Percentiles rank a stretch among this genome's conserved stretches.
These are phyloP conservation scores for Barbatosphaeria neglecta DNA, from an alignment of 495 filamentous ascomycete genomes.

Conservation along the genomic window DNA sequence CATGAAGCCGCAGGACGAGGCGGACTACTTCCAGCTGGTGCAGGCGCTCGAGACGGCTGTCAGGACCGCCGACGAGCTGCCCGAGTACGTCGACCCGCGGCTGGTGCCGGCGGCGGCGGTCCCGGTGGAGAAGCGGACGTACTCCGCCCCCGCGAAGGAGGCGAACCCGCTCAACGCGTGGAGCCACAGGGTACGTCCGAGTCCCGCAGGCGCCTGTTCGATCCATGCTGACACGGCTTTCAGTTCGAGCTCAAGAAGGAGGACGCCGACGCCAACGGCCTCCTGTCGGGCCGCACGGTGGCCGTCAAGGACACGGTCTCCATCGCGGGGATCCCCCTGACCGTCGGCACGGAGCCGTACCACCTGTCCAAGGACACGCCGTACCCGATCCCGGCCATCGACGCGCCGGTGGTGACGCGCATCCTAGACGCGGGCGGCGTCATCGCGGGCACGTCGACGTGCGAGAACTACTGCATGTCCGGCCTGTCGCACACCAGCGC, in stretches of 20 bases:
- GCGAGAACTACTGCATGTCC: constrained; percentile 33
- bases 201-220: constrained; percentile 11
- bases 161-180: constrained; percentile 31
- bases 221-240: constrained; percentile 1
- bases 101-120: not conserved
- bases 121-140: not conserved
- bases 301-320: constrained; percentile 31
- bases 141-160: constrained; percentile 6
- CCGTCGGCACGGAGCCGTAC: constrained; percentile 21
- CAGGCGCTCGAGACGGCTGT: constrained; percentile 3
- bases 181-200: constrained; percentile 13
- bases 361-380: constrained; percentile 11
- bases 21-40: constrained; percentile 5
- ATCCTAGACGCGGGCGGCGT: constrained; percentile 29
- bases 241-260: constrained; percentile 5
- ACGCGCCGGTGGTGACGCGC: constrained; percentile 33
- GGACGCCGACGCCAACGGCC: not conserved
- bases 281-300: constrained; percentile 18
- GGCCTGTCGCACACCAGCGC: constrained; percentile 20
- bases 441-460: constrained; percentile 19
- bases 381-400: constrained; percentile 17
- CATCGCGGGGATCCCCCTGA: constrained; percentile 27
- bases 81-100: constrained; percentile 5
- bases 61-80: constrained; percentile 2
- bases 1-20: constrained; percentile 6